These are phyloP conservation scores for Zelonia costaricensis DNA, from an alignment of 208 protist genomes.

Conservation along the genomic window DNA sequence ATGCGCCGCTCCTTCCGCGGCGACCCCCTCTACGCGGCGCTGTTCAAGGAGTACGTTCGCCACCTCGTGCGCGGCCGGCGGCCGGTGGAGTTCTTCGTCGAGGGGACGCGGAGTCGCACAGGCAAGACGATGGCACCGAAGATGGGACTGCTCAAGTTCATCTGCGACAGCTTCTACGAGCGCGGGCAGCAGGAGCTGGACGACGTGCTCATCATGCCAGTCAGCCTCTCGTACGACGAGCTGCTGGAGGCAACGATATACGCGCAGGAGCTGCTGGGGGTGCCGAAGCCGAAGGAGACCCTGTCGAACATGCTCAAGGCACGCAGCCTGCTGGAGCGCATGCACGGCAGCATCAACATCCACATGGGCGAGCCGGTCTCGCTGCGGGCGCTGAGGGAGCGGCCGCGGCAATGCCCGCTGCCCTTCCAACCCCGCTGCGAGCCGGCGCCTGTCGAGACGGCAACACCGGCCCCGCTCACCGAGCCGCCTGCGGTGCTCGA, in stretches of 20 bases:
- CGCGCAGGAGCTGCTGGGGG: slow-evolving; percentile 85
- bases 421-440: slow-evolving; percentile 40
- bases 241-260: slow-evolving; percentile 82
- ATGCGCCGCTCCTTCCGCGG: slow-evolving; percentile 84
- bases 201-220: slow-evolving; percentile 83
- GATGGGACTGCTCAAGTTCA: slow-evolving; percentile 91
- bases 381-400: slow-evolving; percentile 36
- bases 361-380: slow-evolving; percentile 80
- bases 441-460: neutral
- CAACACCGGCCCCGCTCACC: neutral
- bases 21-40: slow-evolving; percentile 74
- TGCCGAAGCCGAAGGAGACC: slow-evolving; percentile 82
- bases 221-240: slow-evolving; percentile 91
- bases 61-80: slow-evolving; percentile 61
- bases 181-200: slow-evolving; percentile 42
- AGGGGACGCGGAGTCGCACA: slow-evolving; percentile 83
- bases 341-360: slow-evolving; percentile 84
- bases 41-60: slow-evolving; percentile 86
- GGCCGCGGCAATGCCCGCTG: slow-evolving; percentile 43
- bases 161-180: slow-evolving; percentile 79
- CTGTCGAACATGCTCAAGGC: slow-evolving; percentile 74
- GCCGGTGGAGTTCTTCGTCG: slow-evolving; percentile 90
- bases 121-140: slow-evolving; percentile 89
- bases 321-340: slow-evolving; percentile 43
- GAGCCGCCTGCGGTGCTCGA: slow-evolving; percentile 3